Evolutionary conservation across 202 grass and related monocot species (phyloP).

Genomic region (Panicum virgatum): DNA sequence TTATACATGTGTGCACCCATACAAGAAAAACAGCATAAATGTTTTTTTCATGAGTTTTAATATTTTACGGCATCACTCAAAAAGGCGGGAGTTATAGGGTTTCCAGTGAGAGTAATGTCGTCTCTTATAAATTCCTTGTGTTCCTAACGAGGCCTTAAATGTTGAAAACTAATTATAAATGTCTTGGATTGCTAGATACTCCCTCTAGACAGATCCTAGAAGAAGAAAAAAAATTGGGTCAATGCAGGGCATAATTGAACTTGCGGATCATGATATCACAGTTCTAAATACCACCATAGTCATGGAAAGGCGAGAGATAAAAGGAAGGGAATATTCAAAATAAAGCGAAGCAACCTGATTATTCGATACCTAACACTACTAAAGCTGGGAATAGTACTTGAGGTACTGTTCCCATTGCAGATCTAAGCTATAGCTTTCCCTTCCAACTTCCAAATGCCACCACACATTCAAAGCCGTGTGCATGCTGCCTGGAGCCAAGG

Average conservation of each 20-base stretch:
- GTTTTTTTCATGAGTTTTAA: background rate
- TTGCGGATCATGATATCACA: background rate
- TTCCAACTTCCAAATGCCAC: slow-evolving; percentile 29
- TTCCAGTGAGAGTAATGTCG: background rate
- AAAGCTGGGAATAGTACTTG: slow-evolving; percentile 20
- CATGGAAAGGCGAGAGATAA: background rate
- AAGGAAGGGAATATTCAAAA: background rate
- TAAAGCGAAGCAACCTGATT: background rate
- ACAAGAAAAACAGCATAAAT: background rate
- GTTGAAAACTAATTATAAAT: background rate
- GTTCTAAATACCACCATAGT: background rate
- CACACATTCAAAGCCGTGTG: slow-evolving; percentile 28
- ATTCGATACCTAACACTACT: slow-evolving; percentile 4
- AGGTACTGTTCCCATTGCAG: slow-evolving; percentile 9
- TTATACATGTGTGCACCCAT: background rate
- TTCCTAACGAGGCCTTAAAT: background rate
- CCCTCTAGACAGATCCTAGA: background rate
- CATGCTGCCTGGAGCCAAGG: slow-evolving; percentile 18
- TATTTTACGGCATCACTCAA: background rate
- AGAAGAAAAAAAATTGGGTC: background rate
- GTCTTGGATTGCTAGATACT: background rate
- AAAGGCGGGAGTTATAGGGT: background rate
- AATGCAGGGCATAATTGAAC: background rate
- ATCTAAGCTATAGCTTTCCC: slow-evolving; percentile 9
- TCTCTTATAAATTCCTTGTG: background rate